These are phyloP conservation scores for Aureobasidium sp. DNA, from an alignment of 2,329 filamentous ascomycete genomes.

Conservation along the genomic window DNA sequence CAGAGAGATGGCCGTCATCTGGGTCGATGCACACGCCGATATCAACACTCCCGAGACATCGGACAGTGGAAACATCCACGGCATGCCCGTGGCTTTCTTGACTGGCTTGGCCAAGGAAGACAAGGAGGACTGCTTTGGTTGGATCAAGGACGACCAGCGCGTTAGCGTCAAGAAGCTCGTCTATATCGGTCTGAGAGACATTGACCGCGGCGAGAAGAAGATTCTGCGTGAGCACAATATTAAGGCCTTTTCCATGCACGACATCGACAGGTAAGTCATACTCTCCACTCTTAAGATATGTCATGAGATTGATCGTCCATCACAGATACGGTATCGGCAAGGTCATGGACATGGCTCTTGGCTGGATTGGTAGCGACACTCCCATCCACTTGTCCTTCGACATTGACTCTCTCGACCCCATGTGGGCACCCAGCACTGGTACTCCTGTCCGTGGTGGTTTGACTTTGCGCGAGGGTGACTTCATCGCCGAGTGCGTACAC, in stretches of 20 bases:
- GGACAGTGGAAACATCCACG: constrained; percentile 88
- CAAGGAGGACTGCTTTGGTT: constrained; percentile 76
- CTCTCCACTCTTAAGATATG: constrained; percentile 10
- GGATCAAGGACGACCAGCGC: constrained; percentile 68
- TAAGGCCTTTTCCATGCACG: constrained; percentile 97
- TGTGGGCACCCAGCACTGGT: constrained; percentile 93
- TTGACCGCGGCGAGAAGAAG: constrained; percentile 89
- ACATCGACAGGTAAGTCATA: constrained; percentile 72
- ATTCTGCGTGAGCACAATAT: constrained; percentile 83
- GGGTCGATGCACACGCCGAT: constrained; percentile 97
- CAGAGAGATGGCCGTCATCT: constrained; percentile 87
- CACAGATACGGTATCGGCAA: constrained; percentile 80
- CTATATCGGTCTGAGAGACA: constrained; percentile 91
- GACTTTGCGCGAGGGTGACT: constrained; percentile 92
- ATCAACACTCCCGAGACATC: constrained; percentile 94
- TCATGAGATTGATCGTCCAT: neutral
- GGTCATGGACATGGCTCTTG: constrained; percentile 97
- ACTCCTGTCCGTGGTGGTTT: constrained; percentile 90
- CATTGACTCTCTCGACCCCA: constrained; percentile 90
- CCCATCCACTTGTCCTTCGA: constrained; percentile 97
- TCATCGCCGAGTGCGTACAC: constrained; percentile 70
- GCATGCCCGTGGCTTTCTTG: constrained; percentile 92
- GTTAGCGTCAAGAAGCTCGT: constrained; percentile 78
- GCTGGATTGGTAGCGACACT: constrained; percentile 87
- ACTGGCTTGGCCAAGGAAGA: constrained; percentile 76